Evolutionary conservation across 164 flowering plant species (phyloP).

Genomic region (Amborella trichopoda): DNA sequence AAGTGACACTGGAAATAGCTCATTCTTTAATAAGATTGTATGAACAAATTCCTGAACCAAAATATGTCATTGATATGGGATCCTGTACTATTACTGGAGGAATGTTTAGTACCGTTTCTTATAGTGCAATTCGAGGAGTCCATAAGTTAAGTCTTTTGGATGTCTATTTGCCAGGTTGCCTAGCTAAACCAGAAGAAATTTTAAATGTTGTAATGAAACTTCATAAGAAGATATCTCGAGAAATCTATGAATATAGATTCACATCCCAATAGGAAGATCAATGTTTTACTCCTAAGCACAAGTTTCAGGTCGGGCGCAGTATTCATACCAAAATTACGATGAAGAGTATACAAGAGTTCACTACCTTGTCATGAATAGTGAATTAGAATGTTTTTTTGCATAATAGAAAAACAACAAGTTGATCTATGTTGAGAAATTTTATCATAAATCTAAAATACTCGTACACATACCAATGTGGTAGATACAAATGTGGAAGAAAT

Average conservation of each 20-base stretch:
- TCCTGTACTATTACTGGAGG: background rate
- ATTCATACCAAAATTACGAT: background rate
- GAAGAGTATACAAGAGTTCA: background rate
- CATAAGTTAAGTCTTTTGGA: background rate
- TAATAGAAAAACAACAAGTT: background rate
- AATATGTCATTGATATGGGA: background rate
- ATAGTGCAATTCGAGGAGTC: background rate
- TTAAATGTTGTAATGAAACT: background rate
- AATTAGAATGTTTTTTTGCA: background rate
- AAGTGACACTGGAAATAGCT: background rate
- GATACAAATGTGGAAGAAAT: too few relatives aligned
- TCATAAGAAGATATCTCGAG: background rate
- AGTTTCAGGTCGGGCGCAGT: background rate
- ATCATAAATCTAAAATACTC: background rate
- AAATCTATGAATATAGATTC: background rate
- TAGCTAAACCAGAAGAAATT: background rate
- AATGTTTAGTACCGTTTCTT: background rate
- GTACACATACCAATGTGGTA: background rate
- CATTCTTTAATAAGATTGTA: constrained; percentile 1
- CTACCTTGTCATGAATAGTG: background rate
- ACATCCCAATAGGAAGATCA: background rate
- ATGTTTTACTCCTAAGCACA: background rate
- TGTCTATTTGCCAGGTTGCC: background rate
- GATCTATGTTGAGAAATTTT: background rate
- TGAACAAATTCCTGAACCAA: background rate